Conservation (phyloP, 2,329 filamentous ascomycete genomes). For the Trichoderma gracile region DNA sequence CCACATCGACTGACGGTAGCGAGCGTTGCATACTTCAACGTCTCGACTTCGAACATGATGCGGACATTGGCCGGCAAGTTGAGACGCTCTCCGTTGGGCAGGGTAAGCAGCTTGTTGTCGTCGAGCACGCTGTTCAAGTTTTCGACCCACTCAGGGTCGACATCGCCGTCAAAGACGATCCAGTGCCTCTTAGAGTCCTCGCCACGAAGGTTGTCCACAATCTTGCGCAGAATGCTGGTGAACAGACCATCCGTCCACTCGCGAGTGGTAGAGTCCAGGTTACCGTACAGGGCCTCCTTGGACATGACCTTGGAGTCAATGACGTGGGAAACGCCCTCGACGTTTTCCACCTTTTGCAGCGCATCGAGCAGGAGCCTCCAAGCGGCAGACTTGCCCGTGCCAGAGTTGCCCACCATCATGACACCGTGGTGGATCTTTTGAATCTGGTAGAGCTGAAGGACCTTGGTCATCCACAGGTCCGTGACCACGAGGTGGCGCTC, state of each 20-base stretch:
- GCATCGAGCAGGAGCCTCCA: conserved; percentile 94
- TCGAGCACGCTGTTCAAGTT: conserved; percentile 99
- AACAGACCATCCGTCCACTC: conserved; percentile 99
- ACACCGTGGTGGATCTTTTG: conserved; percentile 98
- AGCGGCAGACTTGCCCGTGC: conserved; percentile 93
- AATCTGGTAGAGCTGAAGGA: conserved; percentile 96
- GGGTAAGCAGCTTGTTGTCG: conserved; percentile 95
- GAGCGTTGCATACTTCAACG: conserved; percentile 91
- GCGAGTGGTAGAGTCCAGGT: conserved; percentile 90
- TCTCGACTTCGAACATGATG: conserved; percentile 99
- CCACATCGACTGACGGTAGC: conserved; percentile 99
- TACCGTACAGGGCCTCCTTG: conserved; percentile 96
- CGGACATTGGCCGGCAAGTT: conserved; percentile 92
- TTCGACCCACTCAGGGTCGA: conserved; percentile 99
- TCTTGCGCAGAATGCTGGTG: conserved; percentile 95
- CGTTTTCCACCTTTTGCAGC: conserved; percentile 82
- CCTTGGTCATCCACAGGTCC: conserved; percentile 96
- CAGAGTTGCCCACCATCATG: conserved; percentile 99
- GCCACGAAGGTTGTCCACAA: conserved; percentile 96
- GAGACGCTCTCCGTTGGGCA: conserved; percentile 97
- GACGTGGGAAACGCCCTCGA: conserved; percentile 94
- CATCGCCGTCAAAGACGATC: conserved; percentile 99
- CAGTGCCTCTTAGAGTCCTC: conserved; percentile 97
- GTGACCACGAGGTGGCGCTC: conserved; percentile 88
- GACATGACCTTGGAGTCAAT: conserved; percentile 99